These are phyloP conservation scores for Phalaenopsis aphrodite DNA, from an alignment of 106 monocot species.

Conservation along the genomic window DNA sequence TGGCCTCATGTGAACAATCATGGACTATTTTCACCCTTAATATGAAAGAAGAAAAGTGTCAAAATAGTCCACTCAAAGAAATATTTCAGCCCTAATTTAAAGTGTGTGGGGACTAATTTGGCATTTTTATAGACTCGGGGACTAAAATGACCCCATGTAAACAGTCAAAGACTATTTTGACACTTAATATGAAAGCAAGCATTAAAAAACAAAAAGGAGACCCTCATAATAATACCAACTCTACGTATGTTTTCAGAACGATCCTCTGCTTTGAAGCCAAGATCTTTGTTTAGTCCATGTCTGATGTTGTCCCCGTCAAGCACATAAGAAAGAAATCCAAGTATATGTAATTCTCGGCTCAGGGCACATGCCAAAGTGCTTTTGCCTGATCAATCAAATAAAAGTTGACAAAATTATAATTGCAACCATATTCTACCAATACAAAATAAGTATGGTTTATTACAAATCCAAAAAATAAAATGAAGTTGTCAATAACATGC, in stretches of 20 bases:
- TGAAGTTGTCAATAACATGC: neutral
- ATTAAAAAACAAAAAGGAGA: neutral
- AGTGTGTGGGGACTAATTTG: too few species aligned
- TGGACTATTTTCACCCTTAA: too few species aligned
- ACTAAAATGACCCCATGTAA: too few species aligned
- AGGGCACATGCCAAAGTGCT: slow-evolving; percentile 89
- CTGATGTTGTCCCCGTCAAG: slow-evolving; percentile 95
- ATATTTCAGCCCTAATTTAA: too few species aligned
- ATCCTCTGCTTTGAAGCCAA: slow-evolving; percentile 79
- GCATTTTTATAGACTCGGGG: too few species aligned
- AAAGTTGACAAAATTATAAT: neutral
- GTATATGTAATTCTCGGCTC: slow-evolving; percentile 61
- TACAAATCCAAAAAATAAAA: neutral
- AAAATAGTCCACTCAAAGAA: too few species aligned
- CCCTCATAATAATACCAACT: slow-evolving; percentile 37
- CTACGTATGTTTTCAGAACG: slow-evolving; percentile 93
- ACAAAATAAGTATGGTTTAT: neutral
- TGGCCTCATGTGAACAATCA: too few species aligned
- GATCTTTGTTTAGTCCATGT: slow-evolving; percentile 89
- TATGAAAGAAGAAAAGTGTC: too few species aligned
- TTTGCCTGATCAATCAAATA: slow-evolving; percentile 49
- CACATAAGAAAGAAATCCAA: slow-evolving; percentile 71
- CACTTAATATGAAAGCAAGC: neutral
- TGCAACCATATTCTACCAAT: neutral
- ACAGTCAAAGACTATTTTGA: too few species aligned